Base-by-base conservation (phyloP, 164 flowering plant genomes). In the Kingdonia uniflora region DNA sequence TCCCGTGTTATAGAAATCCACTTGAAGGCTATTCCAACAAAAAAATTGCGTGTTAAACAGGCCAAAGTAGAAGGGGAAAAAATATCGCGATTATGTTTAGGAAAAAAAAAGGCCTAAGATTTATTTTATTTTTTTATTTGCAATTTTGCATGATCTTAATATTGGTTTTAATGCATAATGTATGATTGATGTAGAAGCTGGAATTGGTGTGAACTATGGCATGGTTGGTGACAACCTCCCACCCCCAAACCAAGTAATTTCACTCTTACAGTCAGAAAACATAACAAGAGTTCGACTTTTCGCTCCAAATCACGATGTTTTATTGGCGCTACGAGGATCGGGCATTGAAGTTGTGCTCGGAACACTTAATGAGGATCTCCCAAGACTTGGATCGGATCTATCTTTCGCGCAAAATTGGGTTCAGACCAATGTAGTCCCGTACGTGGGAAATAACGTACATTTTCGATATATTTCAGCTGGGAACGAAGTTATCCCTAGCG, bases 401-500 rank as follows among this genome's bases (percentile, higher is more conserved):
- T 5, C 15, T 41, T 14, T 16, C 11, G 44, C 44, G 17, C 17
- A 41, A 14, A 16, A 14, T 5, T 41, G 44, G 44, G 44, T 16
- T 14, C 16, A 14, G 16, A 1, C 44, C 44, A 41, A 41, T 16
- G 17, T 41, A 41, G 44, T 14, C 44, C 44, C 44, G 4, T 41
- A 41, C n/a, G 8, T 8, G 4, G 11, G 44, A 41, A 4, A 41
- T 16, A 16, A 41, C 44, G 17, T 14, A 5, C 44, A 4, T 10
- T 14, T 41, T 41, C 15, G 44, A 41, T 41, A 41, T 41, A 16
- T 41, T 41, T 14, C 17, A 41, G 17, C 17, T 5, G 44, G 44
- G 5, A 16, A 41, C 11, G 44, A 41, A 16, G 44, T 16, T 14
- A 14, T 41, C n/a, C 44, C 71, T 2, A 41, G 64, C 0, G n/a